phyloP scores from a whole-genome alignment of 106 monocot species.

The Vanilla planifolia region DNA sequence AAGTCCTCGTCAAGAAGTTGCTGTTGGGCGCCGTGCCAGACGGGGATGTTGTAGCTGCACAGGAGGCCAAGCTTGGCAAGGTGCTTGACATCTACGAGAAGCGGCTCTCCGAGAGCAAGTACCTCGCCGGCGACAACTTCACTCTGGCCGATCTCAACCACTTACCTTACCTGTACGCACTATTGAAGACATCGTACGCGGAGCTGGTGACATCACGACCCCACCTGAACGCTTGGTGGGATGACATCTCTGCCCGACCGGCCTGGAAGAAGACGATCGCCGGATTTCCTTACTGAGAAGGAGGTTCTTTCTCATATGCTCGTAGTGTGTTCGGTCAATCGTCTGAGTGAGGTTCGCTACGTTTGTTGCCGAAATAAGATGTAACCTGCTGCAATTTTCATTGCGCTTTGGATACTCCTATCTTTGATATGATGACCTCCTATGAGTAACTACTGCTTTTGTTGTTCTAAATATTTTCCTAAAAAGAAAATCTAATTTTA shows the following conservation, averaged over 20 bases:
- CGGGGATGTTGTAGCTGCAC: conserved; percentile 13
- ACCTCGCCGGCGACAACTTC: conserved; percentile 21
- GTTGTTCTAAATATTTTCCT: too few relatives aligned
- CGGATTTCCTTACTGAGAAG: neutral
- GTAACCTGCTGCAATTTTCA: too few relatives aligned
- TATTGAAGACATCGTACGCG: conserved; percentile 6
- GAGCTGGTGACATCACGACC: conserved; percentile 16
- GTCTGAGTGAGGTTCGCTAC: neutral
- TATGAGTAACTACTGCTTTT: too few relatives aligned
- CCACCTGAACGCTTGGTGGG: conserved; percentile 23
- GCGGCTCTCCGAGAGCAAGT: conserved; percentile 14
- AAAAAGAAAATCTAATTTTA: too few relatives aligned
- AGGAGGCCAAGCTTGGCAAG: neutral
- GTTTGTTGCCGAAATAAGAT: neutral
- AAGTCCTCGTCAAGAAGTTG: conserved; percentile 17
- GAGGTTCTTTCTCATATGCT: neutral
- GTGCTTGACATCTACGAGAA: conserved; percentile 30
- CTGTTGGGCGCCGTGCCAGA: conserved; percentile 17
- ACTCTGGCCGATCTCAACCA: conserved; percentile 22
- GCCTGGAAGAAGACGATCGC: conserved; percentile 19
- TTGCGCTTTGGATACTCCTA: too few relatives aligned
- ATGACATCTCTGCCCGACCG: conserved; percentile 17
- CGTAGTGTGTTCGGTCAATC: neutral
- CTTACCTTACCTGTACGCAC: neutral
- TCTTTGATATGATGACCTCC: too few relatives aligned